A percentile compares a stretch with the other conserved stretches of the same genome.
These are phyloP conservation scores for Botrytis aclada DNA, from an alignment of 2,329 filamentous ascomycete species.

Conservation along the genomic window DNA sequence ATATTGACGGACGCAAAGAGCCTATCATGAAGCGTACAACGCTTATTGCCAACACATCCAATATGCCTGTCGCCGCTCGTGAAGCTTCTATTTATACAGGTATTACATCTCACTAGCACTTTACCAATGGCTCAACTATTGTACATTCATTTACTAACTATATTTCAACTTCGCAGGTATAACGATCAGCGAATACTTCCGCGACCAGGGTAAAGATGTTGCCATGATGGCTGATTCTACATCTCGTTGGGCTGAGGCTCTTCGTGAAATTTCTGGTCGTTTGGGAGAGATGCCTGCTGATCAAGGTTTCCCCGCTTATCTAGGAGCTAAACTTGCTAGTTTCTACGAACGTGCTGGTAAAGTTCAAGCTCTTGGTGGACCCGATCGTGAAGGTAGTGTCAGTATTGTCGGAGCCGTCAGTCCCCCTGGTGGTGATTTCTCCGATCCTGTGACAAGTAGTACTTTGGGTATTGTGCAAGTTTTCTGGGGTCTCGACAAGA, in stretches of 20 bases:
- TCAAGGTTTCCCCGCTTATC: slow-evolving; percentile 97
- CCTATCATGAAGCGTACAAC: slow-evolving; percentile 99
- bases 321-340: slow-evolving; percentile 93
- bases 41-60: slow-evolving; percentile 97
- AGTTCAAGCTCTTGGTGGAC: slow-evolving; percentile 80
- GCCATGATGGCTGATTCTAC: slow-evolving; percentile 99
- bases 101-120: too few relatives aligned
- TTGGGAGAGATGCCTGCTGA: slow-evolving; percentile 99
- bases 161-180: slow-evolving; percentile 52
- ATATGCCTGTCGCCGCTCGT: slow-evolving; percentile 98
- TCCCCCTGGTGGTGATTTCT: slow-evolving; percentile 97
- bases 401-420: slow-evolving; percentile 97
- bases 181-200: slow-evolving; percentile 85
- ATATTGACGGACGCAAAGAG: slow-evolving; percentile 90
- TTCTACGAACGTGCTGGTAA: slow-evolving; percentile 99
- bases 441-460: slow-evolving; percentile 90
- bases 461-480: slow-evolving; percentile 98
- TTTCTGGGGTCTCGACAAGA: slow-evolving; percentile 99
- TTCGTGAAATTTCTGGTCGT: slow-evolving; percentile 98
- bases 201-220: slow-evolving; percentile 94
- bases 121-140: too few relatives aligned
- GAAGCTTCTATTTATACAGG: slow-evolving; percentile 96
- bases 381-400: slow-evolving; percentile 85
- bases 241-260: slow-evolving; percentile 96
- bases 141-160: too few relatives aligned